These are phyloP conservation scores for Prunus yedoensis DNA, from an alignment of 331 rosid species.

Conservation along the genomic window DNA sequence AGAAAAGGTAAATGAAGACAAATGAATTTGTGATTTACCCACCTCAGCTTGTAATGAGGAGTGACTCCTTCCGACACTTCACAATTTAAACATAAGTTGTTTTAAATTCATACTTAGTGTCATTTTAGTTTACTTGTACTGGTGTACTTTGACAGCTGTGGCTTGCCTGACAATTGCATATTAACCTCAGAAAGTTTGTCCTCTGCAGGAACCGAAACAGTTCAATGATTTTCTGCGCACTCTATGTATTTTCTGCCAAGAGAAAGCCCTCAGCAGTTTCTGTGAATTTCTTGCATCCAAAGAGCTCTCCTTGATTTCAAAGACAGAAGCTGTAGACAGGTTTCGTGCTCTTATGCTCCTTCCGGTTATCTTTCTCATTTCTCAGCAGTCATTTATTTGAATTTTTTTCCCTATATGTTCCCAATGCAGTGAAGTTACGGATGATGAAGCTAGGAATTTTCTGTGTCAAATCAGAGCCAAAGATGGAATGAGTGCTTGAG, in stretches of 20 bases:
- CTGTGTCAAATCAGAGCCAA: conserved; percentile 54
- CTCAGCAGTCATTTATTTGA: neutral
- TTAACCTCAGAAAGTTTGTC: conserved; percentile 6
- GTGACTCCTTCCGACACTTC: neutral
- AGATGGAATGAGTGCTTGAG: conserved; percentile 21
- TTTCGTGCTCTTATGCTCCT: conserved; percentile 14
- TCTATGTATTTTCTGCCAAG: conserved; percentile 62
- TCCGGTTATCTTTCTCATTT: conserved; percentile 9
- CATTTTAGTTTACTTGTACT: neutral
- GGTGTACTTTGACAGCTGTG: neutral
- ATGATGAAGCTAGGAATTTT: conserved; percentile 68
- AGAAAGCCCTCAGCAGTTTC: conserved; percentile 53
- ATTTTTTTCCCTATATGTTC: conserved; percentile 18
- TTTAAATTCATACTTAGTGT: neutral
- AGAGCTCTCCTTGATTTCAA: conserved; percentile 63
- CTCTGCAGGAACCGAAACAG: conserved; percentile 80
- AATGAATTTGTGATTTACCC: neutral
- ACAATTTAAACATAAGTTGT: neutral
- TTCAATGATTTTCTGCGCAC: conserved; percentile 68
- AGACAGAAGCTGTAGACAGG: conserved; percentile 86
- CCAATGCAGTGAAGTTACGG: conserved; percentile 68
- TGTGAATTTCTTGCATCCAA: conserved; percentile 58
- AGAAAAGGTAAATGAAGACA: neutral
- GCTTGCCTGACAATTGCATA: neutral
- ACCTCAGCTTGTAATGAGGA: neutral